These are phyloP conservation scores for Avena sativa DNA, from an alignment of 176 grass and related monocot genomes.

Conservation along the genomic window DNA sequence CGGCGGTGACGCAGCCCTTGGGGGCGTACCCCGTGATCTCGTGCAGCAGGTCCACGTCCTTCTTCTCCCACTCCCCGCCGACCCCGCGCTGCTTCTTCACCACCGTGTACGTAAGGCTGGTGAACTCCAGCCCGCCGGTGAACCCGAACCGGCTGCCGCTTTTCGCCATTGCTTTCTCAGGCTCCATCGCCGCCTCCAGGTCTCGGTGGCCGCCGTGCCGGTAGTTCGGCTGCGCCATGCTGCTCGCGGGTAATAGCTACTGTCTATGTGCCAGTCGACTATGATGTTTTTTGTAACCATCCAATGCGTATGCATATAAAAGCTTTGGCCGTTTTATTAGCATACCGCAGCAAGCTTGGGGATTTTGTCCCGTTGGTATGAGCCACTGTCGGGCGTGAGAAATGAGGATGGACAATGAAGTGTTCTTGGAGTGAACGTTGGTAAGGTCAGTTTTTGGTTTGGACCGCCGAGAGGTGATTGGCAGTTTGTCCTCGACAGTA, in stretches of 20 bases:
- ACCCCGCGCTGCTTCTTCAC: constrained; percentile 62
- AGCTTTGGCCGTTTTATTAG: neutral
- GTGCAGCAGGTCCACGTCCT: constrained; percentile 77
- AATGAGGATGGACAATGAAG: constrained; percentile 42
- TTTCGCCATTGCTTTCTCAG: constrained; percentile 4
- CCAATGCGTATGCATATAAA: constrained; percentile 29
- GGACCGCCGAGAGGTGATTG: constrained; percentile 37
- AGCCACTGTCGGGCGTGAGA: constrained; percentile 37
- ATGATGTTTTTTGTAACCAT: constrained; percentile 26
- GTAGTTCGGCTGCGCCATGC: constrained; percentile 51
- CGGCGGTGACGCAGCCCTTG: constrained; percentile 69
- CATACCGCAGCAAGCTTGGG: constrained; percentile 40
- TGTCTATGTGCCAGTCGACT: neutral
- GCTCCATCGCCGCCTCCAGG: constrained; percentile 43
- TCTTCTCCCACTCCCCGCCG: constrained; percentile 55
- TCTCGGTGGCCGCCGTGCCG: constrained; percentile 44
- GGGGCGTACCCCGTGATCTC: constrained; percentile 70
- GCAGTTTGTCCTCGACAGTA: constrained; percentile 30
- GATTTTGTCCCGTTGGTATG: constrained; percentile 37
- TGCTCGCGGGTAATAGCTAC: neutral
- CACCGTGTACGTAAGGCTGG: constrained; percentile 59
- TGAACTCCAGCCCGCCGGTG: constrained; percentile 68
- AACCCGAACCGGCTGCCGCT: constrained; percentile 36
- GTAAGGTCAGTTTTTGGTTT: constrained; percentile 30
- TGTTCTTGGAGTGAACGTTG: constrained; percentile 46